These are phyloP conservation scores for Pelargonium myrrhifolium DNA, from an alignment of 441 rosid species.

Conservation along the genomic window DNA sequence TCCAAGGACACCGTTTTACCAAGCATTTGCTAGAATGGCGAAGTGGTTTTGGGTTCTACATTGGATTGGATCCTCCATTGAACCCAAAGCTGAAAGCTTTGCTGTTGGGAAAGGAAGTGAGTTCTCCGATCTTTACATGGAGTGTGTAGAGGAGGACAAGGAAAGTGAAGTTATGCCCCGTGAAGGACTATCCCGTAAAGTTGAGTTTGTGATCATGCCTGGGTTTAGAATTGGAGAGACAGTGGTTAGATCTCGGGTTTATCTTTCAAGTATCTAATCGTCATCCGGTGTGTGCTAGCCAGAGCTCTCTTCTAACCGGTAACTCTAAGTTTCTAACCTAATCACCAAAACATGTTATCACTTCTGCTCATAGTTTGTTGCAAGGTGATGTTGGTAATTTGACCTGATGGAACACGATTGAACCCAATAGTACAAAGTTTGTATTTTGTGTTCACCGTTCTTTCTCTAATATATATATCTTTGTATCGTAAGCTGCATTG, in stretches of 20 bases:
- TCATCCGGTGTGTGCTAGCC: background rate
- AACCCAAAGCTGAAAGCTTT: slow-evolving; percentile 46
- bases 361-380: too few relatives aligned
- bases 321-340: background rate
- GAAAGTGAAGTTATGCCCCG: slow-evolving; percentile 6
- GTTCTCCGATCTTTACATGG: slow-evolving; percentile 50
- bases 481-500: background rate
- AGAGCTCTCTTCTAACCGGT: background rate
- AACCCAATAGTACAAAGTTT: background rate
- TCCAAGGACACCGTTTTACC: slow-evolving; percentile 62
- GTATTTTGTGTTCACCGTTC: background rate
- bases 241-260: slow-evolving; percentile 39
- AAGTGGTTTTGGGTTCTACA: slow-evolving; percentile 63
- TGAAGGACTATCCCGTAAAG: slow-evolving; percentile 22
- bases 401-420: background rate
- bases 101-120: slow-evolving; percentile 39
- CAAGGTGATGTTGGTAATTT: too few relatives aligned
- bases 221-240: slow-evolving; percentile 47
- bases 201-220: slow-evolving; percentile 57
- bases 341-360: too few relatives aligned
- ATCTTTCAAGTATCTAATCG: slow-evolving; percentile 30
- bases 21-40: slow-evolving; percentile 50
- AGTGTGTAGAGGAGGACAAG: slow-evolving; percentile 29
- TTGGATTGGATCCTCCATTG: slow-evolving; percentile 50
- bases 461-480: background rate